A percentile compares a stretch with the other conserved stretches of the same genome.
Evolutionary conservation across 169 alveolate genomes (phyloP).

Genomic region (Amoebophrya sp.): DNA sequence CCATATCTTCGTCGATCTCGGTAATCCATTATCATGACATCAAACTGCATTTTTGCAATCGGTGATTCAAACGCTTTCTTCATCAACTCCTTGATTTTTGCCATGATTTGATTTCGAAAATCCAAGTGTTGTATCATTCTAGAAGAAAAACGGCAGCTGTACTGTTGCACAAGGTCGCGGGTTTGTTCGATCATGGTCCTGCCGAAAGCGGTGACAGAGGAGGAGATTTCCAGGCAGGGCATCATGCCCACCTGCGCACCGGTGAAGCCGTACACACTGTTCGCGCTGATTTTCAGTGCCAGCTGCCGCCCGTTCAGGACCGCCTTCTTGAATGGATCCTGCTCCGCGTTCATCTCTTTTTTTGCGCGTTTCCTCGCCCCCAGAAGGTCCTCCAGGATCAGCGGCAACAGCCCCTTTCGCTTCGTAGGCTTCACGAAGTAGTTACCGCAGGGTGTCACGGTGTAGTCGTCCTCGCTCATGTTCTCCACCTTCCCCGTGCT

Average conservation of each 20-base stretch:
- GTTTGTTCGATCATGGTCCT: conserved; percentile 83
- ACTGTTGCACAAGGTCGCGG: conserved; percentile 40
- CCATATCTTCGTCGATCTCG: too few species aligned
- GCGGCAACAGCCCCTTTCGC: conserved; percentile 88
- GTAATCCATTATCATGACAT: too few species aligned
- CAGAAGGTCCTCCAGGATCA: conserved; percentile 91
- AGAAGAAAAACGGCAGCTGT: too few species aligned
- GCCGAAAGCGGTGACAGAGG: conserved; percentile 93
- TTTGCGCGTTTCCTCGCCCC: conserved; percentile 49
- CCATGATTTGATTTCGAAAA: too few species aligned
- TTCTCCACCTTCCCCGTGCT: not conserved
- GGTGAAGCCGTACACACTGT: conserved; percentile 99
- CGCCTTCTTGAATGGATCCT: conserved; percentile 84
- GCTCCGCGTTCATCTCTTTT: conserved; percentile 84
- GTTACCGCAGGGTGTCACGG: conserved; percentile 66
- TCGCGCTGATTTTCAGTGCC: conserved; percentile 97
- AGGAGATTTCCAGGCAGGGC: conserved; percentile 56
- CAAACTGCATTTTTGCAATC: too few species aligned
- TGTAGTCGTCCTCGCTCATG: conserved; percentile 40
- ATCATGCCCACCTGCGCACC: conserved; percentile 82
- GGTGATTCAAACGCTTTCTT: too few species aligned
- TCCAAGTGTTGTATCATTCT: too few species aligned
- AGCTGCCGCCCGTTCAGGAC: conserved; percentile 98
- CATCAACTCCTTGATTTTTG: too few species aligned
- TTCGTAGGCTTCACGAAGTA: conserved; percentile 61